Conservation (phyloP, 192 early-diverging fungal genomes). For the Mortierella antarctica region DNA sequence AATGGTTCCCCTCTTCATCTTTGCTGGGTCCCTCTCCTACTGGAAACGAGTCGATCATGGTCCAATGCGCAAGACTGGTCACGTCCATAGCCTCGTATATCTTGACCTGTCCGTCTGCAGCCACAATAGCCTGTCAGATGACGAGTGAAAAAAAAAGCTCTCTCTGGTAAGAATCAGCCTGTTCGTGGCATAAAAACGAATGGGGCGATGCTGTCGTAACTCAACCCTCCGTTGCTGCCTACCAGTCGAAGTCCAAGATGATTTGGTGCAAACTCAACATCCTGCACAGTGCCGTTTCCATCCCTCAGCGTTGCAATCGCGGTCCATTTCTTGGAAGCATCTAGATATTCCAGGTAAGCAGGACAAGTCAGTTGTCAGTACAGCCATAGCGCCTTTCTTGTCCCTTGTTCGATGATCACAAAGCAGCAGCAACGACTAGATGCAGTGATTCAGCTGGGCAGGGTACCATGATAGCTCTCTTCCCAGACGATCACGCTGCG, state of each 20-base stretch:
- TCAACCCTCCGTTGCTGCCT: not conserved
- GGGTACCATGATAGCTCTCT: conserved; percentile 74
- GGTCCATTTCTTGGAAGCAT: conserved; percentile 78
- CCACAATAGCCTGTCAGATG: conserved; percentile 71
- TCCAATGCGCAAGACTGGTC: conserved; percentile 82
- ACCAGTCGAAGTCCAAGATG: conserved; percentile 83
- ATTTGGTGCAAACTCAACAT: conserved; percentile 92
- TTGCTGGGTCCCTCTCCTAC: conserved; percentile 62
- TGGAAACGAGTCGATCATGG: conserved; percentile 73
- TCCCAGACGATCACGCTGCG: conserved; percentile 93
- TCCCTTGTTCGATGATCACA: no score
- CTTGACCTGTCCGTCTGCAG: conserved; percentile 84
- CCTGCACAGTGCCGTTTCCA: conserved; percentile 78
- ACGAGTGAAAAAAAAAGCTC: conserved; percentile 2
- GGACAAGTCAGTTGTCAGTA: not conserved
- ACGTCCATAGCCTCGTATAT: conserved; percentile 91
- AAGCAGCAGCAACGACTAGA: not conserved
- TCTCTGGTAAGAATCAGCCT: not conserved
- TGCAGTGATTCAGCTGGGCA: no score
- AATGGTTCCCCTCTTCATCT: conserved; percentile 85
- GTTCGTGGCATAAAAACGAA: not conserved
- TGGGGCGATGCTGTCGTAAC: not conserved
- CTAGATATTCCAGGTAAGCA: not conserved
- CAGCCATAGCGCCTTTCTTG: no score
- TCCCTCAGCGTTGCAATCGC: conserved; percentile 71